phyloP scores from a whole-genome alignment of 2,329 filamentous ascomycete genomes.

The Teratosphaeria epicoccoides region DNA sequence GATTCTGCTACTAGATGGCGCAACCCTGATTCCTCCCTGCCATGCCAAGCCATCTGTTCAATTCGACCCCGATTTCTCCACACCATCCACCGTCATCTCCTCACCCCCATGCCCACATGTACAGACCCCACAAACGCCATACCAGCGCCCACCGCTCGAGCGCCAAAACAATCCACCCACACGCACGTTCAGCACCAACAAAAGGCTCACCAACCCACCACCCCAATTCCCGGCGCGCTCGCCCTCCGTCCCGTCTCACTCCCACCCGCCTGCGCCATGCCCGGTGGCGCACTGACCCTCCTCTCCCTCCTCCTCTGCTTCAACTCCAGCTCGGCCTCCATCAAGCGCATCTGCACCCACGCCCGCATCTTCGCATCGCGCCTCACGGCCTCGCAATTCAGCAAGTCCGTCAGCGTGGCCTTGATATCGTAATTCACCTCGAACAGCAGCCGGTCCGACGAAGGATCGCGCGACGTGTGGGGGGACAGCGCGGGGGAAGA shows the following conservation, averaged over 20 bases:
- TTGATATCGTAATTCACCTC: conserved; percentile 45
- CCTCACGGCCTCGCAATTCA: conserved; percentile 43
- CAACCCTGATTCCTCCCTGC: no score
- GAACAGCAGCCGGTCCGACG: conserved; percentile 34
- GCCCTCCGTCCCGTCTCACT: conserved; percentile 2
- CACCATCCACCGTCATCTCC: no score
- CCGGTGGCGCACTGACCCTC: conserved; percentile 11
- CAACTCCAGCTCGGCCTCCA: conserved; percentile 44
- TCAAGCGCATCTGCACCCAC: conserved; percentile 43
- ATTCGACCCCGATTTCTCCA: no score
- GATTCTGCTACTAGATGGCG: no score
- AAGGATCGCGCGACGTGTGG: conserved; percentile 4
- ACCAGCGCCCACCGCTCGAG: conserved; percentile 2
- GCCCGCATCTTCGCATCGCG: conserved; percentile 36
- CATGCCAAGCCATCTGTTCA: no score
- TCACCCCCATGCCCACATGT: no score
- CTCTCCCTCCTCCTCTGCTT: conserved; percentile 28
- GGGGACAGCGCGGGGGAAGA: conserved; percentile 1
- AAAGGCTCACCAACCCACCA: not conserved
- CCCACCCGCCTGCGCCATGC: conserved; percentile 6
- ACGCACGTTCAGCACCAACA: not conserved
- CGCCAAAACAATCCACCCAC: not conserved
- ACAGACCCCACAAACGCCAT: no score
- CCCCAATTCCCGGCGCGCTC: not conserved
- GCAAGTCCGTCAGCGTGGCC: conserved; percentile 42